Evolutionary conservation across 2,329 filamentous ascomycete genomes (phyloP), one percentile per base, ranked within the genome.

Genomic region (Iodosphaeria phyllophila): DNA sequence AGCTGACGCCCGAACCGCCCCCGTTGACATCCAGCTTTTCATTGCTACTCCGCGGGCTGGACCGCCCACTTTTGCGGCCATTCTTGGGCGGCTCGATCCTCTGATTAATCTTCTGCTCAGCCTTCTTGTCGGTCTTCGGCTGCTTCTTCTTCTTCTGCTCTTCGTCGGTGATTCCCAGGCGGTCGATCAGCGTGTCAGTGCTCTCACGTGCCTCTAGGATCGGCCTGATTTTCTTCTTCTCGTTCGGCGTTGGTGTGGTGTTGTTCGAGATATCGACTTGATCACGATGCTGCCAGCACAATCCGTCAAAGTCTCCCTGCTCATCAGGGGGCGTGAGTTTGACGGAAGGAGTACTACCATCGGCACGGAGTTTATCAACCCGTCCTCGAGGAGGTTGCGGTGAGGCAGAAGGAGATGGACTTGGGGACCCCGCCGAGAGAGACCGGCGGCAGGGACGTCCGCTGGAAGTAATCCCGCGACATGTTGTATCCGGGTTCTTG

Each of bases 271-370:
- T 40, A 35, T 45, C 42, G 28, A 80, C 80, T 48, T 98, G 89
- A 29, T 89, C 80, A 44, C 79, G 84, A 54, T 98, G 89, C 47
- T 93, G 83, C 76, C 79, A 92, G 57, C 86, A 95, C 52, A 83
- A 93, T 24, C 74, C 64, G n/a, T 52, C 58, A 31, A 69, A 62
- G 23, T 67, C 60, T 28, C 56, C 51, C 3, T 64, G 59, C 31
- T 69, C 60, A 27, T 55, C 51, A 5, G 54, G 50, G 38, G 52
- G 44, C 9, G 49, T 39, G 13, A 39, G 33, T 32, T 47, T 20
- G 35, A 39, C 18, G 37, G n/a, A n/a, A n/a, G n/a, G n/a, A n/a
- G n/a, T n/a, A n/a, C n/a, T n/a, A n/a, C n/a, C n/a, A n/a, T n/a
- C n/a, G n/a, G n/a, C n/a, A n/a, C n/a, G n/a, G n/a, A n/a, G n/a